Percentiles rank a stretch among this genome's conserved stretches.
phyloP scores from a whole-genome alignment of 1,139 yeast species.

The Candida mesenterica region DNA sequence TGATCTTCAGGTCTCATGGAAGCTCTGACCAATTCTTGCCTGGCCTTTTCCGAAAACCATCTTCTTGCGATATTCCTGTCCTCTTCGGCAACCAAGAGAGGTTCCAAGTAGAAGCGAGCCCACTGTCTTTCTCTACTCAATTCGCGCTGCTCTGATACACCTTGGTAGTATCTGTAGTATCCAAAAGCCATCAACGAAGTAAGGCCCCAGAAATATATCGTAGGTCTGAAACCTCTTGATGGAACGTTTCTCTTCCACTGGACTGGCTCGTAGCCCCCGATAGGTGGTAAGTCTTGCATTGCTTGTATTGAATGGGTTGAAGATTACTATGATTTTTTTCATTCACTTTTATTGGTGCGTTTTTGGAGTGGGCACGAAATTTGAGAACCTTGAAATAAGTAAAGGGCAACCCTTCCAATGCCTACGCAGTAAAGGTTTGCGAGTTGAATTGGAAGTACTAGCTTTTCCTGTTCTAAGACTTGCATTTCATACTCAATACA shows the following conservation, averaged over 20 bases:
- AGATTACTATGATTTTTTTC: constrained; percentile 7
- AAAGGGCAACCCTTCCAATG: too few relatives aligned
- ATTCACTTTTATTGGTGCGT: constrained; percentile 11
- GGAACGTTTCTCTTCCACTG: constrained; percentile 92
- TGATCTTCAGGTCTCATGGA: constrained; percentile 40
- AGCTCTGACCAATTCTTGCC: constrained; percentile 58
- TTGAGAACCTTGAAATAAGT: too few relatives aligned
- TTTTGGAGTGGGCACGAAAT: constrained; percentile 2
- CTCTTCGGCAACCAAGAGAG: constrained; percentile 76
- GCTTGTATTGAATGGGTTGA: constrained; percentile 6
- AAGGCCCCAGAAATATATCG: constrained; percentile 64
- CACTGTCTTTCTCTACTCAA: constrained; percentile 73
- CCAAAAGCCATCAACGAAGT: constrained; percentile 69
- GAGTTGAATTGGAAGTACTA: too few relatives aligned
- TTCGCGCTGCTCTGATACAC: constrained; percentile 76
- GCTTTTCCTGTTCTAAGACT: too few relatives aligned
- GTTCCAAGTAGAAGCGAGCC: constrained; percentile 73
- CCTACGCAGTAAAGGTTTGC: too few relatives aligned
- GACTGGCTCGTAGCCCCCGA: constrained; percentile 80
- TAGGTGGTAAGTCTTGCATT: constrained; percentile 85
- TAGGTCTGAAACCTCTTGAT: constrained; percentile 79
- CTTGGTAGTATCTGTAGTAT: constrained; percentile 63
- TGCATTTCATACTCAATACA: too few relatives aligned
- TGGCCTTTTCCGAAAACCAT: constrained; percentile 60
- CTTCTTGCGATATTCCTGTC: constrained; percentile 81